A percentile compares a stretch with the other conserved stretches of the same genome.
Conservation (phyloP, 78 protist species). For the Polysphondylium violaceum region DNA sequence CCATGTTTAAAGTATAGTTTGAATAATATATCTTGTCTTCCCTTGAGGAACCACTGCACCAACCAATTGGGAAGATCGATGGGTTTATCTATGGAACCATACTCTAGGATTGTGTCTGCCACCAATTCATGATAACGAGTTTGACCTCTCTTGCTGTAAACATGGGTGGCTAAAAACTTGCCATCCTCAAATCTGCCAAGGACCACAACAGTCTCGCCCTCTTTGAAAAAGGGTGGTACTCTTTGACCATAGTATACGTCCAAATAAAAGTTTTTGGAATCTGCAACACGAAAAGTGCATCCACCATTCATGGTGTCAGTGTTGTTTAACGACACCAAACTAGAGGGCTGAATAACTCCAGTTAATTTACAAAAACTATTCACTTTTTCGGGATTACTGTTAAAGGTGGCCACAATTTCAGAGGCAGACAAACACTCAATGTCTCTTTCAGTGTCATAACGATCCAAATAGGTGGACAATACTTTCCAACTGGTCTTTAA, state of each 20-base stretch:
- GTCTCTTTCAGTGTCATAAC: slow-evolving; percentile 36
- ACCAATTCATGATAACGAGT: slow-evolving; percentile 26
- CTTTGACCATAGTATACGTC: neutral
- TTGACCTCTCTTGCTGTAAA: slow-evolving; percentile 30
- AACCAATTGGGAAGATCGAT: slow-evolving; percentile 30
- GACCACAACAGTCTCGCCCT: slow-evolving; percentile 11
- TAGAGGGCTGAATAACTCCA: slow-evolving; percentile 5
- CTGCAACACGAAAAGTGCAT: slow-evolving; percentile 11
- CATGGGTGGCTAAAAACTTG: slow-evolving; percentile 10
- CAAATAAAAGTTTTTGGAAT: neutral
- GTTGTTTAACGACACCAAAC: neutral
- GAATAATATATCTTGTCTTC: slow-evolving; percentile 3
- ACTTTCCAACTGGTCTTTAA: slow-evolving; percentile 34
- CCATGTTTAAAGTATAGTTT: slow-evolving; percentile 35
- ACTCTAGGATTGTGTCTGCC: slow-evolving; percentile 8
- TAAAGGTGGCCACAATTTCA: neutral
- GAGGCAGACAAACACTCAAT: slow-evolving; percentile 36
- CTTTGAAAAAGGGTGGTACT: slow-evolving; percentile 49
- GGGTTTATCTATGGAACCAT: neutral
- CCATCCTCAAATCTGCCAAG: slow-evolving; percentile 24
- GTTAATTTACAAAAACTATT: slow-evolving; percentile 2
- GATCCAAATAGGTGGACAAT: slow-evolving; percentile 17
- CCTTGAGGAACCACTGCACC: slow-evolving; percentile 33
- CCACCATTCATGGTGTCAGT: neutral
- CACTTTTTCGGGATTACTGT: neutral